phyloP scores from a whole-genome alignment of 257 asterid genomes.

The Solanum bulbocastanum region DNA sequence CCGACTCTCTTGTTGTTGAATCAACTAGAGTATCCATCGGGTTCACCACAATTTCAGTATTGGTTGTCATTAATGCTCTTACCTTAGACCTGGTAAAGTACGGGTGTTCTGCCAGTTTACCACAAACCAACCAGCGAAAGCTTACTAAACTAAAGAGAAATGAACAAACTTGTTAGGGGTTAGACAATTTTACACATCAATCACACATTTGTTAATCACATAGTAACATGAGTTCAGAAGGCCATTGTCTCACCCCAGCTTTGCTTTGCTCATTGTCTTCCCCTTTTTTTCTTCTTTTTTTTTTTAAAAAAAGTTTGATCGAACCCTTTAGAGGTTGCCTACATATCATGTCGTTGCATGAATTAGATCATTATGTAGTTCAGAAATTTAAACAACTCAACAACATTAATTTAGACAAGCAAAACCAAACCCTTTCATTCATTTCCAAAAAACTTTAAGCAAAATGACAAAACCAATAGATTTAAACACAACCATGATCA shows the following conservation, averaged over 20 bases:
- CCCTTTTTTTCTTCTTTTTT: too few species aligned
- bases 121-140: neutral
- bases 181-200: neutral
- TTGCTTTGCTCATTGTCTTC: neutral
- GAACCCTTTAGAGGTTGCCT: neutral
- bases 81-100: neutral
- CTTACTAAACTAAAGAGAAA: neutral
- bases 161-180: neutral
- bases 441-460: too few species aligned
- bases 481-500: neutral
- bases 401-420: neutral
- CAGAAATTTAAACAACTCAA: neutral
- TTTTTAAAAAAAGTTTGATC: neutral
- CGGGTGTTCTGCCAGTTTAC: neutral
- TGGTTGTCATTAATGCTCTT: neutral
- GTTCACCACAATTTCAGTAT: neutral
- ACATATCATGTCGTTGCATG: neutral
- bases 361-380: neutral
- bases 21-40: neutral
- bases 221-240: neutral
- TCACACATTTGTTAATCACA: neutral
- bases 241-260: too few species aligned
- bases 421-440: too few species aligned
- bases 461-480: neutral
- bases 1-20: neutral